These are phyloP conservation scores for Noccaea bulbosa DNA, from an alignment of 345 rosid species.

Conservation along the genomic window DNA sequence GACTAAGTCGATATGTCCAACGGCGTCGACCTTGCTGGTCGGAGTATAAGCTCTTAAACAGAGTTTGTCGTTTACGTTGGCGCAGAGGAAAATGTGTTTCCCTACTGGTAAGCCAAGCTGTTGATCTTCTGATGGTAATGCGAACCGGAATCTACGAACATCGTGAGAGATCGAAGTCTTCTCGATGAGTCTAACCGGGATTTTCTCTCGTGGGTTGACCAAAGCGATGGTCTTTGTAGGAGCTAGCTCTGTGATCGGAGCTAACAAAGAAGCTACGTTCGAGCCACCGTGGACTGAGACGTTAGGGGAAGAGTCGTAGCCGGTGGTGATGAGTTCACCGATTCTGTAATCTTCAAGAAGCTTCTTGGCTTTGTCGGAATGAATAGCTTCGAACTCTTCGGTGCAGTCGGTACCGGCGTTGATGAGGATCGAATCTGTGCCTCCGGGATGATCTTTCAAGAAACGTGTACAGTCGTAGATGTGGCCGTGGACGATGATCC, in stretches of 20 bases:
- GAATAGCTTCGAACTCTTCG: constrained; percentile 95
- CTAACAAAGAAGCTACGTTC: constrained; percentile 41
- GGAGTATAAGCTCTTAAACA: constrained; percentile 94
- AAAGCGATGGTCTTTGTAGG: constrained; percentile 58
- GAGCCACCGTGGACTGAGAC: constrained; percentile 70
- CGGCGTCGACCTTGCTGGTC: constrained; percentile 59
- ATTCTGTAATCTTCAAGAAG: constrained; percentile 77
- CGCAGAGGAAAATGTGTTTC: constrained; percentile 83
- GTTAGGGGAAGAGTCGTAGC: constrained; percentile 81
- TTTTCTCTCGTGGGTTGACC: constrained; percentile 74
- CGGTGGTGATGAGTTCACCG: constrained; percentile 66
- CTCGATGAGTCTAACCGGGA: constrained; percentile 71
- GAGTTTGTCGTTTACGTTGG: constrained; percentile 62
- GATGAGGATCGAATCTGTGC: constrained; percentile 79
- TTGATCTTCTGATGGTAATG: constrained; percentile 72
- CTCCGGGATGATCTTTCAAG: constrained; percentile 93
- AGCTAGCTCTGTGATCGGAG: constrained; percentile 66
- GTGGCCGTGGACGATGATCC: constrained; percentile 95
- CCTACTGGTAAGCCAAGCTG: constrained; percentile 79
- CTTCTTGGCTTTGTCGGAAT: constrained; percentile 87
- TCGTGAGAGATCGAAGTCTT: constrained; percentile 79
- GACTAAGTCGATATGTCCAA: constrained; percentile 81
- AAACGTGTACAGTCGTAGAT: constrained; percentile 90
- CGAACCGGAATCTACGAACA: constrained; percentile 66
- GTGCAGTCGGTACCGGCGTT: constrained; percentile 93